Evolutionary conservation across 139 green algal genomes (phyloP).

Genomic region (Nannochloris sp.): DNA sequence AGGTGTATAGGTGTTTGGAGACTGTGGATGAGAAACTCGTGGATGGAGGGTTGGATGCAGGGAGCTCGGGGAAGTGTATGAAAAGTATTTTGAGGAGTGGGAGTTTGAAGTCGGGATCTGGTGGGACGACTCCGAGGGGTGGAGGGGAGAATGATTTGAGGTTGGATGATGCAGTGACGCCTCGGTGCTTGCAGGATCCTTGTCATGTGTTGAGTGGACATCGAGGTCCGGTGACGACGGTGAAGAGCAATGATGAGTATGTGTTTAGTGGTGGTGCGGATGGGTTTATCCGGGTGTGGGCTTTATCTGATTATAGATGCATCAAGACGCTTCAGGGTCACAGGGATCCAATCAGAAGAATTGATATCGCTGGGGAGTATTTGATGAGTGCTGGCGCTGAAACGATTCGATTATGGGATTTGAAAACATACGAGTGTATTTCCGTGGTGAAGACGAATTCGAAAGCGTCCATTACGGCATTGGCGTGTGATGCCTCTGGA

Average conservation of each 20-base stretch:
- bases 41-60: too few species aligned
- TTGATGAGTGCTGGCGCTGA: conserved; percentile 59
- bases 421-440: conserved; percentile 24
- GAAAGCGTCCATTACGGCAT: conserved; percentile 21
- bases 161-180: too few species aligned
- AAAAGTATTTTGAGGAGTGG: too few species aligned
- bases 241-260: conserved; percentile 36
- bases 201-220: conserved; percentile 68
- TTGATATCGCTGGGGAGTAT: conserved; percentile 16
- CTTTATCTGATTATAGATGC: conserved; percentile 35
- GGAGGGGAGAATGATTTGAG: background rate
- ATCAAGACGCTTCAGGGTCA: conserved; percentile 45
- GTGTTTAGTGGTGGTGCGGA: conserved; percentile 63
- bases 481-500: conserved; percentile 12
- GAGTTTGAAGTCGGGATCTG: background rate
- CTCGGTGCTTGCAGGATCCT: background rate
- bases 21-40: conserved; percentile 7
- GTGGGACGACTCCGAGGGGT: background rate
- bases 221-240: conserved; percentile 35
- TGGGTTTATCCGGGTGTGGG: conserved; percentile 65
- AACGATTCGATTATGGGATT: conserved; percentile 34
- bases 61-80: too few species aligned
- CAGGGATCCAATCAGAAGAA: conserved; percentile 56
- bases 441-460: conserved; percentile 21
- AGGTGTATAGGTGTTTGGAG: conserved; percentile 56